Percentiles rank a stretch among this genome's conserved stretches.
phyloP scores from a whole-genome alignment of 2,329 filamentous ascomycete species.

The Penicillium fuscoglaucum region DNA sequence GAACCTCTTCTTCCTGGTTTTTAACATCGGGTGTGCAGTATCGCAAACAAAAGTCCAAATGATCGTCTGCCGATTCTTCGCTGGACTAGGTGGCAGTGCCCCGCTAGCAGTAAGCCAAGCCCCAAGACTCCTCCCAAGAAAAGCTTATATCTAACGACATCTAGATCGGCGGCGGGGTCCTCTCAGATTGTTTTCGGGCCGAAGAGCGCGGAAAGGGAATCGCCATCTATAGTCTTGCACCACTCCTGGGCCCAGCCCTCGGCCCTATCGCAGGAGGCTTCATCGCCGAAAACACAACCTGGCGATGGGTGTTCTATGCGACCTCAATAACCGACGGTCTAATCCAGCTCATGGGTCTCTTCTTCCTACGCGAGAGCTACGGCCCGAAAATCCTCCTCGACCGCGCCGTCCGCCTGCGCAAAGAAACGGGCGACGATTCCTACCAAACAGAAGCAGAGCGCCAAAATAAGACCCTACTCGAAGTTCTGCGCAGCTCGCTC shows the following conservation, averaged over 20 bases:
- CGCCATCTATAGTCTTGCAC: conserved; percentile 62
- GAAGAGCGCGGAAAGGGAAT: conserved; percentile 65
- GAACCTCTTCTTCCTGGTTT: conserved; percentile 58
- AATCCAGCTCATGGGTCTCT: conserved; percentile 62
- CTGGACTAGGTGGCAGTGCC: conserved; percentile 60
- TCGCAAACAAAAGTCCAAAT: conserved; percentile 55
- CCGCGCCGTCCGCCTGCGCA: conserved; percentile 55
- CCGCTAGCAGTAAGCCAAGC: conserved; percentile 49
- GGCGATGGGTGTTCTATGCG: conserved; percentile 73
- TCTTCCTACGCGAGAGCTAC: conserved; percentile 66
- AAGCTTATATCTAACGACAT: conserved; percentile 3
- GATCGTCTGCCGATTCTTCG: conserved; percentile 59
- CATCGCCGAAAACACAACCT: conserved; percentile 62
- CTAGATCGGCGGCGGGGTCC: conserved; percentile 51
- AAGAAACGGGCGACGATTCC: conserved; percentile 39
- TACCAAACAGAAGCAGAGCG: conserved; percentile 45
- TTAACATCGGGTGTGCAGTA: conserved; percentile 62
- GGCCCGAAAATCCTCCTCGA: conserved; percentile 61
- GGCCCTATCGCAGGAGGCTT: conserved; percentile 67
- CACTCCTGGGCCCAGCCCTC: conserved; percentile 64
- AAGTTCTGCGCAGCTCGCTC: conserved; percentile 45
- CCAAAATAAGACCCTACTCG: conserved; percentile 34
- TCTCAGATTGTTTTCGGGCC: conserved; percentile 59
- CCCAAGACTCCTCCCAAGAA: background rate
- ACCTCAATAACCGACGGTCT: conserved; percentile 63